These are phyloP conservation scores for Dioszegia crocea DNA, from an alignment of 768 basidiomycete species.

Conservation along the genomic window DNA sequence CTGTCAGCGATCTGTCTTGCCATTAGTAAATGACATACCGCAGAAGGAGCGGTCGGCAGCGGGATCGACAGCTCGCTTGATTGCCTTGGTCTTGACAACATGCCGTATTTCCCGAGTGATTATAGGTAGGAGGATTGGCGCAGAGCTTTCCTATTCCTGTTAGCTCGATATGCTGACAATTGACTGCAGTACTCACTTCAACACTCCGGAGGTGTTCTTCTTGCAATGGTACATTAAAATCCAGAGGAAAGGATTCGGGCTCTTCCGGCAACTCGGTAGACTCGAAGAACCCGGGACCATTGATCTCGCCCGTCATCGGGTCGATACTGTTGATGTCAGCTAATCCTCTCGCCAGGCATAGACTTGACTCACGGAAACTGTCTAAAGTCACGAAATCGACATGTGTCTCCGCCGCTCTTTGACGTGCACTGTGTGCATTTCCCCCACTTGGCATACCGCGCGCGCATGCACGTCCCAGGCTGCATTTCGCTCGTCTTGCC, in stretches of 20 bases:
- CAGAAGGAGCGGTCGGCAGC: slow-evolving; percentile 38
- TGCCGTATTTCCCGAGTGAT: slow-evolving; percentile 43
- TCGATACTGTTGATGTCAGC: slow-evolving; percentile 28
- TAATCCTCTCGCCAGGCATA: not conserved
- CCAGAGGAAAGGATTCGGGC: slow-evolving; percentile 28
- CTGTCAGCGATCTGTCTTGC: not conserved
- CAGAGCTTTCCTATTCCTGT: slow-evolving; percentile 30
- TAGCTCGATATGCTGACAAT: not conserved
- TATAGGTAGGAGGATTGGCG: slow-evolving; percentile 35
- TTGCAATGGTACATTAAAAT: slow-evolving; percentile 29
- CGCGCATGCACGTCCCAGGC: slow-evolving; percentile 23
- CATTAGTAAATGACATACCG: slow-evolving; percentile 19
- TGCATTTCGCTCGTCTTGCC: slow-evolving; percentile 35
- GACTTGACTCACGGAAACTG: slow-evolving; percentile 32
- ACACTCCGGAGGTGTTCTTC: slow-evolving; percentile 25
- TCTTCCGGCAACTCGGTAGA: slow-evolving; percentile 23
- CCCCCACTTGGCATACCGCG: slow-evolving; percentile 34
- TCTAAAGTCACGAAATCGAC: slow-evolving; percentile 38
- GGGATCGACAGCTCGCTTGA: slow-evolving; percentile 34
- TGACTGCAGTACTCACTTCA: slow-evolving; percentile 27
- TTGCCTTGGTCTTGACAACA: slow-evolving; percentile 25
- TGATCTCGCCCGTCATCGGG: slow-evolving; percentile 31
- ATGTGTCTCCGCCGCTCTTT: slow-evolving; percentile 36
- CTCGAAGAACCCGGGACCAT: slow-evolving; percentile 34
- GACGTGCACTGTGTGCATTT: slow-evolving; percentile 42